These are phyloP conservation scores for Termitomyces heimii DNA, from an alignment of 768 basidiomycete species.

Conservation along the genomic window DNA sequence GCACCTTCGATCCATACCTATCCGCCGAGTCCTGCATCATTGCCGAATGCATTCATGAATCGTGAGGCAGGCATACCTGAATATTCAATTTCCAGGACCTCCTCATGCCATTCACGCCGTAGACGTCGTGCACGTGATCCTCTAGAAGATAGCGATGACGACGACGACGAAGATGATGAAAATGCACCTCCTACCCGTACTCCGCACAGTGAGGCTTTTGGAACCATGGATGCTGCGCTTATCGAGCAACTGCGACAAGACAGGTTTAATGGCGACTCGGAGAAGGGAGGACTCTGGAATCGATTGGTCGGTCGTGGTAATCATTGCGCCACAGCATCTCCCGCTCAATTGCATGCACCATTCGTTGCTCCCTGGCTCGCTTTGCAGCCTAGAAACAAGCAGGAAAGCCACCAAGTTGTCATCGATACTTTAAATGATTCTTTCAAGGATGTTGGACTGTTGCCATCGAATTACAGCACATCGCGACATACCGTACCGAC, in stretches of 20 bases:
- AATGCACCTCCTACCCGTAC: conserved; percentile 37
- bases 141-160: conserved; percentile 22
- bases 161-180: conserved; percentile 16
- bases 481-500: conserved; percentile 20
- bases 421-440: conserved; percentile 67
- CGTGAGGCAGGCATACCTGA: conserved; percentile 2
- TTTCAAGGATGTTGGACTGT: conserved; percentile 74
- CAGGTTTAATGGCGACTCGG: conserved; percentile 16
- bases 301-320: conserved; percentile 16
- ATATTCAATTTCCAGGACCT: conserved; percentile 12
- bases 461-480: conserved; percentile 44
- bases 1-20: conserved; percentile 17
- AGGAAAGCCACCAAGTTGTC: conserved; percentile 63
- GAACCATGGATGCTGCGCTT: conserved; percentile 47
- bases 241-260: conserved; percentile 37
- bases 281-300: conserved; percentile 18
- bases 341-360: conserved; percentile 20
- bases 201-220: conserved; percentile 59
- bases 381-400: conserved; percentile 55
- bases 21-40: conserved; percentile 6
- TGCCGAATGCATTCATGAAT: conserved; percentile 1
- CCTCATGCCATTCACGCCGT: conserved; percentile 15
- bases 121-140: conserved; percentile 25
- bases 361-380: conserved; percentile 57
- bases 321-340: conserved; percentile 13